These are phyloP conservation scores for Mycothermus thermophilus DNA, from an alignment of 495 filamentous ascomycete genomes.

Conservation along the genomic window DNA sequence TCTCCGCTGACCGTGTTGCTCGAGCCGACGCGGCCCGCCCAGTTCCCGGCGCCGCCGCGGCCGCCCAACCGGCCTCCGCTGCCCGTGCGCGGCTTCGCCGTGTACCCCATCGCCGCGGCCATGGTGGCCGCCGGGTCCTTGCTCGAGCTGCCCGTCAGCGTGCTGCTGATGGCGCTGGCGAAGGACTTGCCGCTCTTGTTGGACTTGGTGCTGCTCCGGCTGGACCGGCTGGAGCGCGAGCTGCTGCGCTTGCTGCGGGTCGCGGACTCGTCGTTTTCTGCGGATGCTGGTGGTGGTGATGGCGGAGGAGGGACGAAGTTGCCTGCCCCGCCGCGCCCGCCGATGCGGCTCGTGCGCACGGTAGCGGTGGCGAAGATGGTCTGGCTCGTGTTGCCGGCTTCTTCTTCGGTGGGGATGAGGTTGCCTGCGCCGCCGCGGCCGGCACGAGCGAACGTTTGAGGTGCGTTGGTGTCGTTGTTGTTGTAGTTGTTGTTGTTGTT, in stretches of 20 bases:
- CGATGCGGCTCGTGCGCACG: slow-evolving; percentile 3
- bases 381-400: neutral
- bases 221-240: slow-evolving; percentile 17
- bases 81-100: slow-evolving; percentile 6
- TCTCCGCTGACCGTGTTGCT: slow-evolving; percentile 10
- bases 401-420: too few species aligned
- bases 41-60: slow-evolving; percentile 49
- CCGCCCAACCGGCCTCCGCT: slow-evolving; percentile 18
- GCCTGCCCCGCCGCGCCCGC: slow-evolving; percentile 45
- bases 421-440: slow-evolving; percentile 49
- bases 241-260: neutral
- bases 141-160: slow-evolving; percentile 1
- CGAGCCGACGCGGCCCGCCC: slow-evolving; percentile 11
- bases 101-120: slow-evolving; percentile 6
- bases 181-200: neutral
- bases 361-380: neutral
- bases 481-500: too few species aligned
- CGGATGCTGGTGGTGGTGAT: too few species aligned
- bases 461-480: neutral
- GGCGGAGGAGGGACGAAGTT: slow-evolving; percentile 29
- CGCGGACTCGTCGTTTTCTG: too few species aligned
- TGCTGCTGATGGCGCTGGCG: neutral
- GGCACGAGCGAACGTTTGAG: slow-evolving; percentile 30
- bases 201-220: neutral
- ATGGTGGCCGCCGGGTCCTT: slow-evolving; percentile 9